A percentile compares a stretch with the other conserved stretches of the same genome.
phyloP scores from a whole-genome alignment of 2,329 filamentous ascomycete species.

The Colletotrichum phormii region DNA sequence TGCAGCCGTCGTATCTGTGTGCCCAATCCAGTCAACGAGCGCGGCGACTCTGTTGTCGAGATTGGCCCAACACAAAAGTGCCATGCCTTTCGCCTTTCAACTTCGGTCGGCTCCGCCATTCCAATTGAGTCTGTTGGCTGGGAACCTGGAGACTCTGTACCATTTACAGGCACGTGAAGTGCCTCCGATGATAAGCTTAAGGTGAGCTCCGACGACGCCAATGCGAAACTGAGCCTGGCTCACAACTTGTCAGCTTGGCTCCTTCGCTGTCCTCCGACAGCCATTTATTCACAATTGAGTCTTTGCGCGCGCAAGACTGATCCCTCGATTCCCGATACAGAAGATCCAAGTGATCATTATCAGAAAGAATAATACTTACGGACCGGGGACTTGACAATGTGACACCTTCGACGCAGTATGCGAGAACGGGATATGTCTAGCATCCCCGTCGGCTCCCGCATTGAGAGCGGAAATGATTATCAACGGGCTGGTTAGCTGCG shows the following conservation, averaged over 20 bases:
- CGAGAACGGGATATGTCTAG: not conserved
- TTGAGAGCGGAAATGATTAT: not conserved
- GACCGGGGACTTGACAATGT: not conserved
- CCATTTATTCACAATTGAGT: not conserved
- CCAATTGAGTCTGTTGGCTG: constrained; percentile 1
- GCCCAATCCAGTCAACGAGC: constrained; percentile 34
- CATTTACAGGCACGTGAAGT: constrained; percentile 16
- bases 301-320: not conserved
- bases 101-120: constrained; percentile 35
- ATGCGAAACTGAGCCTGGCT: not conserved
- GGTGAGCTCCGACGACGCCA: constrained; percentile 17
- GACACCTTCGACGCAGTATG: not conserved
- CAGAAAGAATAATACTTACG: not conserved
- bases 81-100: constrained; percentile 18
- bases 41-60: constrained; percentile 13
- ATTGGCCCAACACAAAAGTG: constrained; percentile 26
- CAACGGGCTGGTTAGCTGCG: not conserved
- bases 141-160: not conserved
- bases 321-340: not conserved
- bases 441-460: not conserved
- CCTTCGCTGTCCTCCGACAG: constrained; percentile 20
- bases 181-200: constrained; percentile 17
- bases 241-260: not conserved
- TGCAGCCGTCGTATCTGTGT: constrained; percentile 29
- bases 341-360: not conserved